Evolutionary conservation across 306 rosid genomes (phyloP), one percentile per base, ranked within the genome.

Genomic region (Ormosia emarginata): DNA sequence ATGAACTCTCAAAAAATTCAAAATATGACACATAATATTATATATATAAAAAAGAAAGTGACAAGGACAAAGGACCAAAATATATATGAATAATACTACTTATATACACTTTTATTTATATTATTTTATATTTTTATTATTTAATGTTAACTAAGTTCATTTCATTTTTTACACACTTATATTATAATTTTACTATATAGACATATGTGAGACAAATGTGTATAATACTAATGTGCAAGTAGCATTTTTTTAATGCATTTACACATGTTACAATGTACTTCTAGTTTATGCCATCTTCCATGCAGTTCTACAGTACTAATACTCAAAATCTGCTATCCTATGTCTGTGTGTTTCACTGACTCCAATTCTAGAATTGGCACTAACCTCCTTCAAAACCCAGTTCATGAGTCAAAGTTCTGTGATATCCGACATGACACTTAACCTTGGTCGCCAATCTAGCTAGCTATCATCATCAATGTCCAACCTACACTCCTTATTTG

Each of bases 401-500:
- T 14, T 71, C 9, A 8, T 41, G 3, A 81, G 8, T 74, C 72
- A 46, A 55, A 13, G 15, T 7, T 40, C 11, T 15, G 12, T 3
- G 17, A 18, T 69, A 47, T 30, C 29, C 2, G 1, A 47, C 24
- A 46, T 50, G 57, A 47, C 1, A 13, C 15, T 30, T 8, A 1
- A 53, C 65, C 32, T 36, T 2, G 10, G 4, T 61, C 67, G 13
- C 40, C n/a, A 36, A 49, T 53, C 78, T 71, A 39, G 37, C 66
- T 66, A 81, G 29, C 59, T 47, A 44, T 65, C 84, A 39, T 81
- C n/a, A 32, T 81, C 76, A 52, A 81, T 33, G 57, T 89, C 90
- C 65, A 81, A 67, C 58, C 5, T 74, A 52, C 6, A 40, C 78
- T 80, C 88, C 2, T 84, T 62, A 81, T 61, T 89, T 7, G 91